Conservation (phyloP, 495 filamentous ascomycete species). For the Penicillium arizonense region DNA sequence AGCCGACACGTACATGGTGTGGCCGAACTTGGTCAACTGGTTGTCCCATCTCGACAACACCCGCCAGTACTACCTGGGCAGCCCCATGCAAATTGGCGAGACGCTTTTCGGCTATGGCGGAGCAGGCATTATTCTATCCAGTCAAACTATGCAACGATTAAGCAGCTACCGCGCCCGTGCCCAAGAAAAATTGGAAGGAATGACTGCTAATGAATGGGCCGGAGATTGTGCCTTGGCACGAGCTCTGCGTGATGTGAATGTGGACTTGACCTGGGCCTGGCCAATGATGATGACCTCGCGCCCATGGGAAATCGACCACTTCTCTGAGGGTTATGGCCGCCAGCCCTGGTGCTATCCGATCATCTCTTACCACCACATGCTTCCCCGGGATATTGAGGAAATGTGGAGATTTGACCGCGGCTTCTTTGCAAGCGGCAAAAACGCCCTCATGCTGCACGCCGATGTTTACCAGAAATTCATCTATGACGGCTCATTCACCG, state of each 20-base stretch:
- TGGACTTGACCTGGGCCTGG: conserved; percentile 36
- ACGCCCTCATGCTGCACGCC: conserved; percentile 28
- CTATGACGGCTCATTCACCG: conserved; percentile 15
- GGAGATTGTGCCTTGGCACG: conserved; percentile 42
- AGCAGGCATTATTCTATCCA: conserved; percentile 54
- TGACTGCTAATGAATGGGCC: conserved; percentile 32
- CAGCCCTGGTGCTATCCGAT: conserved; percentile 50
- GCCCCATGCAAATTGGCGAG: conserved; percentile 39
- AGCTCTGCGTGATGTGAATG: conserved; percentile 32
- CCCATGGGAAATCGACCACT: conserved; percentile 39
- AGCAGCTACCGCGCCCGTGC: conserved; percentile 14
- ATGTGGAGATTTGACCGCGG: conserved; percentile 46
- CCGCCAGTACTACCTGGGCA: conserved; percentile 52
- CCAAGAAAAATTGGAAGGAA: conserved; percentile 25
- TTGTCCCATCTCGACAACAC: conserved; percentile 50
- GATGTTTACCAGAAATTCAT: conserved; percentile 33
- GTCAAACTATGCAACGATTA: conserved; percentile 20
- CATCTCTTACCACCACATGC: conserved; percentile 51
- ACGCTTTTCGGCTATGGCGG: conserved; percentile 60
- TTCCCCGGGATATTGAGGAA: conserved; percentile 34
- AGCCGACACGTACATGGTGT: conserved; percentile 62
- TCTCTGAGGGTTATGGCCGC: conserved; percentile 36
- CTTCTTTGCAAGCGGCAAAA: conserved; percentile 41
- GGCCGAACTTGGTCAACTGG: conserved; percentile 59
- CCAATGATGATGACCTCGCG: conserved; percentile 35